Evolutionary conservation across 257 asterid genomes (phyloP), one percentile per base, ranked within the genome.

Genomic region (Solanum pinnatisectum): DNA sequence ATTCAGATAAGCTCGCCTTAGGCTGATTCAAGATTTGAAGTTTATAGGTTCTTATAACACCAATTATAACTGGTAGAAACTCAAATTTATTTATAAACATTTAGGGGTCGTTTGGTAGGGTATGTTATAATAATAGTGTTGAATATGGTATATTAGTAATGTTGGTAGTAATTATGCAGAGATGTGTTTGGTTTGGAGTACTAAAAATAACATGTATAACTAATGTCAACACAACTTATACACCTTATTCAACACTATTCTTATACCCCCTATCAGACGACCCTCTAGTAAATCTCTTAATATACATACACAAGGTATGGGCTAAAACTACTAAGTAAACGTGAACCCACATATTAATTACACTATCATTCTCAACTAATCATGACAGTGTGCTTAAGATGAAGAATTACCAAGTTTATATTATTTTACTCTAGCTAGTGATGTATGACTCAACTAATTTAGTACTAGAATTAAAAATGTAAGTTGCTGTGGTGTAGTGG

Each of bases 401-500:
- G 73, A 67, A 11, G 73, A 67, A 67, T 67, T 67, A 16, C 35
- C 1, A 10, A 25, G 71, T 63, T 23, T 63, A n/a, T 63, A 25
- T 30, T 63, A 23, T 30, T 63, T 10, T 65, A 11, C 72, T 11
- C 35, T 10, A 0, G 4, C 2, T 37, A 37, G 42, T 37, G 7
- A 37, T 37, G 5, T 36, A 36, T 36, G 5, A 36, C 6, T 36
- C 37, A 36, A 36, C 4, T 36, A 36, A 36, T 36, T 36, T 36
- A 36, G 30, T 30, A 30, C 30, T 30, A 30, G 30, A 1, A 1
- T 1, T 30, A 30, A 30, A 30, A 1, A 30, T 30, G 1, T 0
- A 27, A 1, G 90, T 88, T 90, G 92, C 91, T 93, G 94, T 91
- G 95, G 95, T 92, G 94, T 92, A 92, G 94, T 90, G 94, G 95